Evolutionary conservation across 2,329 filamentous ascomycete species (phyloP).

Genomic region (Phyllosticta ampelicida): DNA sequence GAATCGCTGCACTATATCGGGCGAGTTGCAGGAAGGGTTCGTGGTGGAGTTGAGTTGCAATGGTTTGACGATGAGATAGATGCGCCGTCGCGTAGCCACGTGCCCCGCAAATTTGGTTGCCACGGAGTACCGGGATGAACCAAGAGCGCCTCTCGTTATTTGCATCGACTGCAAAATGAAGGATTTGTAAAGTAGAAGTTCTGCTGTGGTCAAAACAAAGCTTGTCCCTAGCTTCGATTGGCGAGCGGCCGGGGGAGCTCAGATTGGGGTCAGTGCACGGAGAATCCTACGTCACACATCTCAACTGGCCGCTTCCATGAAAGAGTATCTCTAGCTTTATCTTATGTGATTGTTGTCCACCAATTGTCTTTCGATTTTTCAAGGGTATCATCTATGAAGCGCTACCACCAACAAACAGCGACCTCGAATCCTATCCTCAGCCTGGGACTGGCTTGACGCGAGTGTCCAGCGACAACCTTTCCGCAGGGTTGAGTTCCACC

Average conservation of each 20-base stretch:
- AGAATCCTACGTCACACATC: not conserved
- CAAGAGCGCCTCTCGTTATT: not conserved
- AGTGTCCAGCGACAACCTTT: conserved; percentile 50
- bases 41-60: not conserved
- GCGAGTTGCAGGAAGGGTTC: not conserved
- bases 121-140: not conserved
- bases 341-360: not conserved
- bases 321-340: no score
- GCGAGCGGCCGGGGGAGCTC: not conserved
- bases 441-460: conserved; percentile 40
- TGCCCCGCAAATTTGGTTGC: conserved; percentile 12
- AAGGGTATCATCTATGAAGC: not conserved
- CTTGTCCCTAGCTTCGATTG: not conserved
- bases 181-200: not conserved
- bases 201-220: not conserved
- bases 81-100: conserved; percentile 24
- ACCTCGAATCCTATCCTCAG: not conserved
- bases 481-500: conserved; percentile 46
- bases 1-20: not conserved
- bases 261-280: not conserved
- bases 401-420: no score
- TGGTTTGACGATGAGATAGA: conserved; percentile 3
- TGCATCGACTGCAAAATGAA: not conserved
- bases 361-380: not conserved
- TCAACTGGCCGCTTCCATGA: not conserved